Percentiles rank a stretch among this genome's conserved stretches.
These are phyloP conservation scores for Lineolata rhizophorae DNA, from an alignment of 495 filamentous ascomycete genomes.

Conservation along the genomic window DNA sequence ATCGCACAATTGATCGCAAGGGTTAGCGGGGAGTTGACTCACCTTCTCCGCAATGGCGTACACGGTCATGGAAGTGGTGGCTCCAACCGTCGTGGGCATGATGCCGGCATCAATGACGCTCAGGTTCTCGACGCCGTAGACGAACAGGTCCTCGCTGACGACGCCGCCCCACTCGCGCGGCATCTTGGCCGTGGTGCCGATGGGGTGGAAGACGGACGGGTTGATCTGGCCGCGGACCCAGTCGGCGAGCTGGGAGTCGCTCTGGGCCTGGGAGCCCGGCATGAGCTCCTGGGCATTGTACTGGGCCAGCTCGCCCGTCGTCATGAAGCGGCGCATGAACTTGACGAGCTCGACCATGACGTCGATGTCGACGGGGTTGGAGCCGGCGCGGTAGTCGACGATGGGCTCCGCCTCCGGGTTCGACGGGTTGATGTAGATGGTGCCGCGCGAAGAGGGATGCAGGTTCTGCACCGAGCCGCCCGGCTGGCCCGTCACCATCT, in stretches of 20 bases:
- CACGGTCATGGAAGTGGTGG: neutral
- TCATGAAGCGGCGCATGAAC: constrained; percentile 1
- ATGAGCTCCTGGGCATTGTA: no score
- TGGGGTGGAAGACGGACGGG: neutral
- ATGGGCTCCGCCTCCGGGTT: constrained; percentile 4
- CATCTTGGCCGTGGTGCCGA: neutral
- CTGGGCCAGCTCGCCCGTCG: no score
- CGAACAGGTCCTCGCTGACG: neutral
- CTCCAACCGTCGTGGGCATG: neutral
- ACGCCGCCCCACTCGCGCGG: neutral
- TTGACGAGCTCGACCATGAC: constrained; percentile 2
- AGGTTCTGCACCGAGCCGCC: constrained; percentile 1
- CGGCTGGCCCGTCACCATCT: neutral
- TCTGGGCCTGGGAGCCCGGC: no score
- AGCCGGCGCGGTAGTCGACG: constrained; percentile 4
- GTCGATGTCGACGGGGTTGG: no score
- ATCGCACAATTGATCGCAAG: no score
- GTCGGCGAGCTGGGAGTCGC: no score
- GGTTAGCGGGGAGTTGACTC: no score
- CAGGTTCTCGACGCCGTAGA: neutral
- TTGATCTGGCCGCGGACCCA: no score
- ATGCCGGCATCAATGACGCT: neutral
- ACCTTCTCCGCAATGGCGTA: constrained; percentile 1
- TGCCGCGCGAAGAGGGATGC: constrained; percentile 5
- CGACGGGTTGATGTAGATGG: constrained; percentile 8